Conservation (phyloP, 345 rosid species). For the Aurinia saxatilis region DNA sequence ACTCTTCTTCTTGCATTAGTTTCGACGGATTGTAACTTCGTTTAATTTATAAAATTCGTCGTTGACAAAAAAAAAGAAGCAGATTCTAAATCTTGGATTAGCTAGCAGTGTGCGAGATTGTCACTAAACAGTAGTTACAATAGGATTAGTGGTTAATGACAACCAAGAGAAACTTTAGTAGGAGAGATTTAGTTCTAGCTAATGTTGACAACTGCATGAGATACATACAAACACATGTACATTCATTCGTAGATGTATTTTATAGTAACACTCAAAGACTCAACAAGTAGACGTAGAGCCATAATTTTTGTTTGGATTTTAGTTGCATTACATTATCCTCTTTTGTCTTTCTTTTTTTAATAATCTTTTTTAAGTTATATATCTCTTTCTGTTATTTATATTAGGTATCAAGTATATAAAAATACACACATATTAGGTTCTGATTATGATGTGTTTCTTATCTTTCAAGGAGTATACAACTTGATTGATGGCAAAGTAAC, state of each 20-base stretch:
- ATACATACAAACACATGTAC: neutral
- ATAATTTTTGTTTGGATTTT: conserved; percentile 7
- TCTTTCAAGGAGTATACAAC: conserved; percentile 20
- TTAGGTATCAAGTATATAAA: conserved; percentile 14
- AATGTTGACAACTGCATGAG: conserved; percentile 14
- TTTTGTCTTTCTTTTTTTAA: conserved; percentile 18
- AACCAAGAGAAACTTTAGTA: conserved; percentile 31
- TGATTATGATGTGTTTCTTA: conserved; percentile 26
- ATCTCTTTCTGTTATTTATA: conserved; percentile 17
- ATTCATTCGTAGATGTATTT: conserved; percentile 4
- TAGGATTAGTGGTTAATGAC: conserved; percentile 30
- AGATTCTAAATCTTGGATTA: neutral
- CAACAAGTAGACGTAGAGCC: conserved; percentile 19
- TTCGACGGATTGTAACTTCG: too few species aligned
- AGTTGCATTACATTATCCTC: conserved; percentile 26
- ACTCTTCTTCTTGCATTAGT: too few species aligned
- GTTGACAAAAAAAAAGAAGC: too few species aligned
- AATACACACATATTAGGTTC: conserved; percentile 7
- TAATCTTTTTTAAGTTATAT: neutral
- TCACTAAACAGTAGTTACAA: conserved; percentile 1
- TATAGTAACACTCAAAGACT: conserved; percentile 19
- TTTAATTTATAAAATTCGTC: too few species aligned
- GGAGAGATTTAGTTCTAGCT: conserved; percentile 5
- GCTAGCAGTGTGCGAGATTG: neutral
- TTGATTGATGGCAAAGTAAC: conserved; percentile 22